phyloP scores from a whole-genome alignment of 176 grass and related monocot species.

The Oropetium thomaeum region DNA sequence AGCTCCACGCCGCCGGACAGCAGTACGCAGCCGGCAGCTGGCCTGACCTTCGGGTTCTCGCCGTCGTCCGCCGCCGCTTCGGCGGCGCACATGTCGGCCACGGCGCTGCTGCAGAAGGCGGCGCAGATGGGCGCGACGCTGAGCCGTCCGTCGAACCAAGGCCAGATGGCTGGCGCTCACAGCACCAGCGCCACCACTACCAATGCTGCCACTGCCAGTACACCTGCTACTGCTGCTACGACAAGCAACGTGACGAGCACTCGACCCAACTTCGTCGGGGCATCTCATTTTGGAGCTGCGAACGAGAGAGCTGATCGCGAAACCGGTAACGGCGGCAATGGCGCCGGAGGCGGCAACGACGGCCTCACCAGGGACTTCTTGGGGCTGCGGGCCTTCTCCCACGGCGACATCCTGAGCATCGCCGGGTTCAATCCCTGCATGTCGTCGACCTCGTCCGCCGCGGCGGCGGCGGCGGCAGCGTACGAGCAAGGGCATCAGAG shows the following conservation, averaged over 20 bases:
- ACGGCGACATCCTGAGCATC: conserved; percentile 78
- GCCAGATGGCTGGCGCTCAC: conserved; percentile 65
- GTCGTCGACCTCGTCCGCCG: conserved; percentile 28
- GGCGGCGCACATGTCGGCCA: conserved; percentile 91
- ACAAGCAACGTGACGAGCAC: conserved; percentile 17
- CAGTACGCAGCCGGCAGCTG: conserved; percentile 12
- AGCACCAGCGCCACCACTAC: conserved; percentile 19
- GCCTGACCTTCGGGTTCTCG: conserved; percentile 36
- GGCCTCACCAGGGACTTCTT: conserved; percentile 86
- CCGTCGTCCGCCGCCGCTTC: conserved; percentile 25
- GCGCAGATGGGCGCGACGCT: conserved; percentile 93
- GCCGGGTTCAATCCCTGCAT: conserved; percentile 67
- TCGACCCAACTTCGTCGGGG: conserved; percentile 30
- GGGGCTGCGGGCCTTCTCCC: conserved; percentile 72
- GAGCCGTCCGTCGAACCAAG: conserved; percentile 58
- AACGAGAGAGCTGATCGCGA: conserved; percentile 24
- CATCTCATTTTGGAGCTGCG: conserved; percentile 21
- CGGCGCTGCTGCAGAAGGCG: conserved; percentile 95
- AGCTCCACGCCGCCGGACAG: conserved; percentile 47
- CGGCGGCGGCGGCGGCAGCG: conserved; percentile 38
- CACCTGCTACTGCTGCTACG: conserved; percentile 11
- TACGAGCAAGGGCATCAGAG: conserved; percentile 65
- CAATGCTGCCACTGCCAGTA: background rate
- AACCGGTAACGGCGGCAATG: conserved; percentile 30
- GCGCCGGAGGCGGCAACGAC: conserved; percentile 23